phyloP scores from a whole-genome alignment of 371 early-diverging fungal species.

The Dinochytrium kinnereticum region DNA sequence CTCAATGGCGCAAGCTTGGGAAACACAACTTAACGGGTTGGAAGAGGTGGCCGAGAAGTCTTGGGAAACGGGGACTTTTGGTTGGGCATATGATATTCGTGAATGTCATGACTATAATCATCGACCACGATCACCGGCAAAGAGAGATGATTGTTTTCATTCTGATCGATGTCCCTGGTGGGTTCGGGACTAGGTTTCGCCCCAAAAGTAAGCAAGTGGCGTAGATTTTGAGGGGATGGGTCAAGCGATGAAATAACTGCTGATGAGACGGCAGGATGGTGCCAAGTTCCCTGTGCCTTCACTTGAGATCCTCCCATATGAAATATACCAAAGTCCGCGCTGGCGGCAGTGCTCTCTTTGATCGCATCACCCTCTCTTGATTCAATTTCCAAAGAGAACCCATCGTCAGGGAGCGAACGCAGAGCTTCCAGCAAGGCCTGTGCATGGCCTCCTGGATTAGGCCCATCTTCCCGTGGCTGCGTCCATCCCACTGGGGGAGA shows the following conservation, averaged over 20 bases:
- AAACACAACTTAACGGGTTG: no score
- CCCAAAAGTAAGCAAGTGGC: conserved; percentile 5
- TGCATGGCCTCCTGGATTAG: conserved; percentile 50
- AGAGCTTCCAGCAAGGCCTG: conserved; percentile 16
- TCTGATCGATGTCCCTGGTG: not conserved
- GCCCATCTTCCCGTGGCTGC: conserved; percentile 43
- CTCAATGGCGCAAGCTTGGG: no score
- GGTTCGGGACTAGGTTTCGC: not conserved
- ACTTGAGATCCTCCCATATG: not conserved
- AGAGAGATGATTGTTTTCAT: not conserved
- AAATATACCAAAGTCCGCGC: not conserved
- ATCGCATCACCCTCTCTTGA: not conserved
- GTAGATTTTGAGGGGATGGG: not conserved
- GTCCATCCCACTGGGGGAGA: conserved; percentile 58
- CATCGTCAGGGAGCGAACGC: not conserved
- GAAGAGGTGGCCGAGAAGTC: not conserved
- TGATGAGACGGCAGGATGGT: not conserved
- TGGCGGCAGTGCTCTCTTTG: not conserved
- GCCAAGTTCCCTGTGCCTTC: conserved; percentile 13
- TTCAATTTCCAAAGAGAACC: not conserved
- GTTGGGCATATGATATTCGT: no score
- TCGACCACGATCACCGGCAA: conserved; percentile 10
- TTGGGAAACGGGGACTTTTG: not conserved
- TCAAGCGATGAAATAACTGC: conserved; percentile 2
- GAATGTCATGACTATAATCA: not conserved